Conservation (phyloP, 1,139 yeast genomes). For the Zygosaccharomyces sapae region DNA sequence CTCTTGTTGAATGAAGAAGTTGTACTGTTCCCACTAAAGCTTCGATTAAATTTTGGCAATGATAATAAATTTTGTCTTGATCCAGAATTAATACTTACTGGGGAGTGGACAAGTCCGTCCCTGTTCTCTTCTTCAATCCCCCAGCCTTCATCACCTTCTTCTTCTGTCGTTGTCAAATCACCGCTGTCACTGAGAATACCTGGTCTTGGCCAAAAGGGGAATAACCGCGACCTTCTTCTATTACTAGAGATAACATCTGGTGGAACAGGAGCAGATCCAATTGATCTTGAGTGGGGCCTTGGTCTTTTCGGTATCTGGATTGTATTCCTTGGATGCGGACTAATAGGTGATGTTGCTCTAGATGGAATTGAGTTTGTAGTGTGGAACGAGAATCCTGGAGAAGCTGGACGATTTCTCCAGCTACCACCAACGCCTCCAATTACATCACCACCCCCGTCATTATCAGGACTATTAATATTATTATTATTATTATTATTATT, state of each 20-base stretch:
- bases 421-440: not conserved
- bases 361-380: not conserved
- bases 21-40: slow-evolving; percentile 25
- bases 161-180: slow-evolving; percentile 32
- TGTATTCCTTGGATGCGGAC: slow-evolving; percentile 4
- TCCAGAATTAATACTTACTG: slow-evolving; percentile 16
- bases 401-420: not conserved
- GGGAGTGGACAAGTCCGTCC: slow-evolving; percentile 18
- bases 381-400: not conserved
- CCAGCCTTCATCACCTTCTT: slow-evolving; percentile 30
- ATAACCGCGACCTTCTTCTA: slow-evolving; percentile 27
- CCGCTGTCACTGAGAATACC: slow-evolving; percentile 34
- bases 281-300: slow-evolving; percentile 58
- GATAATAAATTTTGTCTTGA: slow-evolving; percentile 19
- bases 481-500: not conserved
- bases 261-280: slow-evolving; percentile 49
- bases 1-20: slow-evolving; percentile 19
- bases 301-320: slow-evolving; percentile 20
- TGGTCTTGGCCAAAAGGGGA: slow-evolving; percentile 33
- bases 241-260: slow-evolving; percentile 45
- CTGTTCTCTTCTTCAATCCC: slow-evolving; percentile 20
- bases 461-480: not conserved
- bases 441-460: not conserved
- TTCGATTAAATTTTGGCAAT: slow-evolving; percentile 23
- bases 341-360: slow-evolving; percentile 5